These are phyloP conservation scores for Euphorbia peplus DNA, from an alignment of 345 rosid genomes.

Conservation along the genomic window DNA sequence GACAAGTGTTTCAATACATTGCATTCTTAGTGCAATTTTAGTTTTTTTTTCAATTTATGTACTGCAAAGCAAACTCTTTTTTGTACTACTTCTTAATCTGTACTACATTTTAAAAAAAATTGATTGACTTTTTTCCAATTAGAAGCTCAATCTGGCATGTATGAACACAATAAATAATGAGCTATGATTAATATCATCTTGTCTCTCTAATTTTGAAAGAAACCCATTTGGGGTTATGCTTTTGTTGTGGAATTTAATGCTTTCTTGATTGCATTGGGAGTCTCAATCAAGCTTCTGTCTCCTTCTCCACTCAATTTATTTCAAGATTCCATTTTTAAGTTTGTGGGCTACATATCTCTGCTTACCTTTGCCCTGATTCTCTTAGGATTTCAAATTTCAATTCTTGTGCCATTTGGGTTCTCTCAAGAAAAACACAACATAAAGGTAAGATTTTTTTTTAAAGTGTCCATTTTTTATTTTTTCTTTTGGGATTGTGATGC, in stretches of 20 bases:
- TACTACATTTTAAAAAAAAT: conserved; percentile 26
- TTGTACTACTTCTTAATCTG: conserved; percentile 38
- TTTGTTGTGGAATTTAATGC: neutral
- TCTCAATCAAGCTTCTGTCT: neutral
- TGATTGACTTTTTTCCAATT: too few species aligned
- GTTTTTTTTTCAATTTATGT: conserved; percentile 15
- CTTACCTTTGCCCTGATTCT: too few species aligned
- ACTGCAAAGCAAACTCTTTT: conserved; percentile 17
- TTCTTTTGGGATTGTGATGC: neutral
- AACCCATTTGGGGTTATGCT: neutral
- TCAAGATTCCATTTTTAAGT: neutral
- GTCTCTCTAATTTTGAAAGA: neutral
- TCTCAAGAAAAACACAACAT: neutral
- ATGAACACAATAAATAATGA: neutral
- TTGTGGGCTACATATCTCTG: neutral
- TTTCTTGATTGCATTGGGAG: neutral
- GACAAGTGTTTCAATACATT: conserved; percentile 8
- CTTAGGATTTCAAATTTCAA: too few species aligned
- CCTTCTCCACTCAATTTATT: neutral
- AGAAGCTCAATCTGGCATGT: neutral
- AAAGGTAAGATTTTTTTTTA: neutral
- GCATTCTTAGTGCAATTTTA: too few species aligned
- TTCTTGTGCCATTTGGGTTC: neutral
- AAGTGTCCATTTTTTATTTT: too few species aligned
- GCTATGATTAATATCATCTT: neutral